A percentile compares a stretch with the other conserved stretches of the same genome.
Conservation (phyloP, 257 asterid species). For the Solanum rostratum region DNA sequence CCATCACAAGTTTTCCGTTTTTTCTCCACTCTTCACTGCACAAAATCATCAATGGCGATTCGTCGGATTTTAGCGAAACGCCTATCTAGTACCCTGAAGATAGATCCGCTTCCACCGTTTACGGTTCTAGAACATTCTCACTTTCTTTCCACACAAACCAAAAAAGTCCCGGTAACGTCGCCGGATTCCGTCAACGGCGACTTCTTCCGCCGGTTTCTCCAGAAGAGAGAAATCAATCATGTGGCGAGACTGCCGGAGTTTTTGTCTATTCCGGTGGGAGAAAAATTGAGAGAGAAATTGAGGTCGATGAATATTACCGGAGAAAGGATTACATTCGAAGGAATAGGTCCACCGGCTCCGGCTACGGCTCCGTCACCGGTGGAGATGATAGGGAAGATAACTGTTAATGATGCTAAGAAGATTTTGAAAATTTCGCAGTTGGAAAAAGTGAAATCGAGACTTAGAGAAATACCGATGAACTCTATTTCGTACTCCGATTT, state of each 20-base stretch:
- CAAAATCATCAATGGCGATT: slow-evolving; percentile 48
- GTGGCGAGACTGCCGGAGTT: slow-evolving; percentile 38
- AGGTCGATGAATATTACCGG: slow-evolving; percentile 24
- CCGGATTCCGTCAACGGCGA: slow-evolving; percentile 16
- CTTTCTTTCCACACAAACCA: slow-evolving; percentile 1
- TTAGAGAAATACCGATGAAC: slow-evolving; percentile 43
- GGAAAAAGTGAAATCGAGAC: slow-evolving; percentile 28
- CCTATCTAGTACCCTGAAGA: neutral
- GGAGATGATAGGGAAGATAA: slow-evolving; percentile 7
- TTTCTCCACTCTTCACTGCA: neutral
- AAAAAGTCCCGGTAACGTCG: slow-evolving; percentile 4
- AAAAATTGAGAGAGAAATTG: slow-evolving; percentile 46
- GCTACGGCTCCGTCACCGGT: neutral
- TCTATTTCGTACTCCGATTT: slow-evolving; percentile 45
- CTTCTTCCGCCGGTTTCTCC: slow-evolving; percentile 36
- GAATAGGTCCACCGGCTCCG: slow-evolving; percentile 13
- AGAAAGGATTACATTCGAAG: slow-evolving; percentile 20
- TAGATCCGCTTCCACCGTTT: neutral
- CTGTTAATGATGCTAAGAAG: slow-evolving; percentile 42
- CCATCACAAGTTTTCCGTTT: neutral
- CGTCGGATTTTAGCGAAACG: slow-evolving; percentile 24
- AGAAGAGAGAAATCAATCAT: slow-evolving; percentile 40
- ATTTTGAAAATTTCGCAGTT: slow-evolving; percentile 35
- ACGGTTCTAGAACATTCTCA: slow-evolving; percentile 9
- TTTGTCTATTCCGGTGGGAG: slow-evolving; percentile 51